Evolutionary conservation across 768 basidiomycete species (phyloP), one percentile per base, ranked within the genome.

Genomic region (Lyophyllum semitale): DNA sequence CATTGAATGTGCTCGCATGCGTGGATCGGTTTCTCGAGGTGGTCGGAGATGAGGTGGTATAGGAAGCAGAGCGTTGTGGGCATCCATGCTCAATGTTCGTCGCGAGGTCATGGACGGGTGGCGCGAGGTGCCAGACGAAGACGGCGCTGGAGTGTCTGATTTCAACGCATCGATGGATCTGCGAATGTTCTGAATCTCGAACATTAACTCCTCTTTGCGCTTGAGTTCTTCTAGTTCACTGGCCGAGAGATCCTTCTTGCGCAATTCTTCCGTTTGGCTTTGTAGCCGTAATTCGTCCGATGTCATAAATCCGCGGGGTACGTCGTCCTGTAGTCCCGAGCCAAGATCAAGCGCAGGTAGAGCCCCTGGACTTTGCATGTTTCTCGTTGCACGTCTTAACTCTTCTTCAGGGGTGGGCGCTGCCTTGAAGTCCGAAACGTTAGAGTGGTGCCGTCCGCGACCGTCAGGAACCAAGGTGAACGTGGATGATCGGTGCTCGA

Each of bases 151-250:
- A 8, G 85, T 87, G 42, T 90, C 89, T 3, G 85, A 77, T 66
- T 86, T 87, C 38, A 93, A 74, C 3, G 83, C 76, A 51, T 92
- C 89, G 65, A 93, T 90, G 9, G 91, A 91, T 62, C 82, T 78
- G 47, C 91, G 83, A 56, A 93, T 89, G 12, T 81, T 87, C 63
- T 89, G 84, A 40, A 93, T 93, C 69, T 93, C 91, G 22, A 82
- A 77, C 42, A 91, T 73, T 5, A 93, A 78, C 43, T 84, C 82
- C 66, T 91, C 82, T 67, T 89, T 90, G 63, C 80, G 81, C 67
- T 79, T 83, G 30, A 87, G 66, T 37, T 86, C 85, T 47, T 84
- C 83, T 51, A 83, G 60, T 54, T 84, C 82, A 27, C 69, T 68
- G 1, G 75, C 68, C 29, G 77, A 72, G 17, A 69, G 64, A 44